A percentile compares a stretch with the other conserved stretches of the same genome.
phyloP scores from a whole-genome alignment of 192 early-diverging fungal species.

The Radiomyces spectabilis region DNA sequence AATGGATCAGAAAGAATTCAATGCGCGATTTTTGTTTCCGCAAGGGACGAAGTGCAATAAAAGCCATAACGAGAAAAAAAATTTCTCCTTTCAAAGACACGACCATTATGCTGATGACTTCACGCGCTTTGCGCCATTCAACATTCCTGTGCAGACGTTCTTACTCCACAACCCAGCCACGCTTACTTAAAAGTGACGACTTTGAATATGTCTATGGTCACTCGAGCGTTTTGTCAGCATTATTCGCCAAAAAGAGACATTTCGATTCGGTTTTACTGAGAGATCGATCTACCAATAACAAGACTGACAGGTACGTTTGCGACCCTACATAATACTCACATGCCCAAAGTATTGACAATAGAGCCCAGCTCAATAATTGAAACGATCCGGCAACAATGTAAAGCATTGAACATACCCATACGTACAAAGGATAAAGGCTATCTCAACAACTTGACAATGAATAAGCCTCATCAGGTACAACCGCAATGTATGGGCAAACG shows the following conservation, averaged over 20 bases:
- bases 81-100: too few species aligned
- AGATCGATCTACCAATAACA: not conserved
- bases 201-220: slow-evolving; percentile 20
- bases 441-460: slow-evolving; percentile 36
- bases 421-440: slow-evolving; percentile 29
- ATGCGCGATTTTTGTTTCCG: too few species aligned
- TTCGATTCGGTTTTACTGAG: not conserved
- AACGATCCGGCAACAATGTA: slow-evolving; percentile 1
- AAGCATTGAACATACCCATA: slow-evolving; percentile 8
- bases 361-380: not conserved
- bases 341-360: too few species aligned
- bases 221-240: slow-evolving; percentile 12
- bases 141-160: too few species aligned
- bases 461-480: slow-evolving; percentile 44
- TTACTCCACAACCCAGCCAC: too few species aligned
- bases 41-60: too few species aligned
- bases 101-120: too few species aligned
- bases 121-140: too few species aligned
- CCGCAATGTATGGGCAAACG: not conserved
- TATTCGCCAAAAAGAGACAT: slow-evolving; percentile 12
- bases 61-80: too few species aligned
- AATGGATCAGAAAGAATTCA: too few species aligned
- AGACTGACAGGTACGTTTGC: too few species aligned
- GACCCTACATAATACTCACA: not conserved
- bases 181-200: too few species aligned